A percentile compares a stretch with the other conserved stretches of the same genome.
phyloP scores from a whole-genome alignment of 1,139 yeast species.

The Arxiozyma bovina region DNA sequence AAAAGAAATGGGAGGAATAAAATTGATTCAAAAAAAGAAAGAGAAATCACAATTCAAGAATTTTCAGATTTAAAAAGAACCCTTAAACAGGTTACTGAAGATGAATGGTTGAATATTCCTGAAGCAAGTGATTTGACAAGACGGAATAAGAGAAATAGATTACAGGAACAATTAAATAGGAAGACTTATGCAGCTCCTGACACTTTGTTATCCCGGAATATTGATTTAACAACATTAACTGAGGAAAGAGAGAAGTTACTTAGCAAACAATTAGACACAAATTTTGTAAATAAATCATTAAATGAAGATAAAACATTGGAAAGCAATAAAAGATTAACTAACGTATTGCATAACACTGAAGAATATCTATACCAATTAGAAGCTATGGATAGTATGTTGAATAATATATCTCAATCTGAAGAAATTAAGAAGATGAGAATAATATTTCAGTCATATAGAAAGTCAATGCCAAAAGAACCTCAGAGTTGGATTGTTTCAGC shows the following conservation, averaged over 20 bases:
- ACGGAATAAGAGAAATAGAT: conserved; percentile 62
- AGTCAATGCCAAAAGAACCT: conserved; percentile 64
- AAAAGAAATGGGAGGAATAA: conserved; percentile 37
- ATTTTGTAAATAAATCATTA: conserved; percentile 18
- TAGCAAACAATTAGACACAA: conserved; percentile 32
- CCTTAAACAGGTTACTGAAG: conserved; percentile 49
- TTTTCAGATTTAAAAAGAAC: conserved; percentile 57
- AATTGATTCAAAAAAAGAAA: neutral
- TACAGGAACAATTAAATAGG: conserved; percentile 54
- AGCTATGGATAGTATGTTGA: conserved; percentile 4
- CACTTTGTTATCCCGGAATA: conserved; percentile 36
- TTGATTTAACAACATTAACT: conserved; percentile 31
- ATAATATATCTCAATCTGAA: conserved; percentile 13
- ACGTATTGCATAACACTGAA: conserved; percentile 26
- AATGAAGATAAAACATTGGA: conserved; percentile 10
- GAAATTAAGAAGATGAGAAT: conserved; percentile 53
- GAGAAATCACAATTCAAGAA: conserved; percentile 25
- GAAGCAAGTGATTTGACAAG: conserved; percentile 85
- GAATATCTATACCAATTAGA: conserved; percentile 33
- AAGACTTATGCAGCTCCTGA: conserved; percentile 84
- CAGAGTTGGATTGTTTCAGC: conserved; percentile 88
- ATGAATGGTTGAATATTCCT: conserved; percentile 77
- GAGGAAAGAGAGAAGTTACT: conserved; percentile 32
- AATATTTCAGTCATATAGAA: conserved; percentile 59
- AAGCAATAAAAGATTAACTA: conserved; percentile 13